Percentiles rank a stretch among this genome's conserved stretches.
Evolutionary conservation across 768 basidiomycete species (phyloP).

Genomic region (Kwoniella europaea): DNA sequence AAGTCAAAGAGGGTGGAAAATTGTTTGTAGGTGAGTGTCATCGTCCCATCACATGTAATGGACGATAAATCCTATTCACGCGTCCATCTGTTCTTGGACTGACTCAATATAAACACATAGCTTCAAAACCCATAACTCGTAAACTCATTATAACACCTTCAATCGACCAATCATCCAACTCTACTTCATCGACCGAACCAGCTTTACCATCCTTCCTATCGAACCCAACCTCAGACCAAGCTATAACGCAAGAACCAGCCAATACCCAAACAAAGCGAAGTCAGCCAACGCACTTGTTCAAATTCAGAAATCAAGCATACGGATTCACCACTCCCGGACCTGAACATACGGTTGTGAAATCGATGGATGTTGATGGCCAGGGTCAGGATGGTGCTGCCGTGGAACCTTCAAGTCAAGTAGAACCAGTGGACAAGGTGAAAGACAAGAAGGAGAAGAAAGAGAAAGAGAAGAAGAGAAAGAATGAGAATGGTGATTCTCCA

Average conservation of each 20-base stretch:
- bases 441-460: conserved; percentile 12
- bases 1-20: conserved; percentile 37
- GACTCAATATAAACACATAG: conserved; percentile 21
- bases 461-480: conserved; percentile 20
- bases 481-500: conserved; percentile 31
- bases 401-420: background rate
- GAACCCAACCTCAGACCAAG: conserved; percentile 8
- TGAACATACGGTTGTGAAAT: background rate
- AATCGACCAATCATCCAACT: background rate
- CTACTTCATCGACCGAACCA: conserved; percentile 12
- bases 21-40: conserved; percentile 47
- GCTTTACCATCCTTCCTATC: conserved; percentile 39
- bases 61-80: too few species aligned
- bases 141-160: conserved; percentile 48
- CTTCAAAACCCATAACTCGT: conserved; percentile 46
- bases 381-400: background rate
- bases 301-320: conserved; percentile 54
- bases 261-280: conserved; percentile 33
- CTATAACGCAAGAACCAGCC: conserved; percentile 9
- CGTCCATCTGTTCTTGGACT: too few species aligned
- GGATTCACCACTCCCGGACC: conserved; percentile 47
- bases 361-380: background rate
- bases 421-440: background rate
- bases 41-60: background rate
- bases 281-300: conserved; percentile 51